Evolutionary conservation across 2,329 filamentous ascomycete species (phyloP), one percentile per base, ranked within the genome.

Genomic region (Aureobasidium sp.): DNA sequence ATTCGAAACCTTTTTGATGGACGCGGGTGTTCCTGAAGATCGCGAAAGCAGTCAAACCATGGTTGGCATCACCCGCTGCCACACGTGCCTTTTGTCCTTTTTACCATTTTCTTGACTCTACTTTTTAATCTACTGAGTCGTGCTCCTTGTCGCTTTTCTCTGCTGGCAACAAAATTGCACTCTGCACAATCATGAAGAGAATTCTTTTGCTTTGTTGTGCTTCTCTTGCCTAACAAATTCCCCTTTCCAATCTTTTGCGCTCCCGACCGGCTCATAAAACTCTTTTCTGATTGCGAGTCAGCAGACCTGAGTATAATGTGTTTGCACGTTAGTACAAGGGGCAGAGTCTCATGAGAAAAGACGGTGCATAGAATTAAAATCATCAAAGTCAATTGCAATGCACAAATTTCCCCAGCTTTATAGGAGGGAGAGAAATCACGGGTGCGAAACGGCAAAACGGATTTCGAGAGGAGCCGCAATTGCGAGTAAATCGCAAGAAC

Each of bases 11-110:
- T 26, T 46, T 56, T 29, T 2, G 27, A 46, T 57, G 41, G 12
- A 39, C 27, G 41, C 41, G 53, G 53, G 53, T 57, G 53, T 57
- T 57, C 53, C 53, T 57, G 53, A 57, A 57, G 39, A 57, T 57
- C 53, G 29, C 29, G 41, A 46, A 36, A 10, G 27, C 12, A n/a
- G 9, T 23, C 10, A 26, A 36, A 36, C 39, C 53, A 57, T 15
- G 39, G 52, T 29, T 26, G 5, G 12, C 6, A 32, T 48, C 7
- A 15, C 13, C 20, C 34, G 12, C 34, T 37, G 5, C 29, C 9
- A 52, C 48, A 37, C 26, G 51, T 42, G 51, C 41, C 9, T 26
- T 10, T 9, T 46, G 23, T 41, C 39, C 12, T 23, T 57, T 46
- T 46, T 36, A 4, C 17, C 29, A 1, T 15, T 46, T 8, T 56